Evolutionary conservation across 176 grass and related monocot species (phyloP), one percentile per base, ranked within the genome.

Genomic region (sorghum (Sorghum bicolor)): DNA sequence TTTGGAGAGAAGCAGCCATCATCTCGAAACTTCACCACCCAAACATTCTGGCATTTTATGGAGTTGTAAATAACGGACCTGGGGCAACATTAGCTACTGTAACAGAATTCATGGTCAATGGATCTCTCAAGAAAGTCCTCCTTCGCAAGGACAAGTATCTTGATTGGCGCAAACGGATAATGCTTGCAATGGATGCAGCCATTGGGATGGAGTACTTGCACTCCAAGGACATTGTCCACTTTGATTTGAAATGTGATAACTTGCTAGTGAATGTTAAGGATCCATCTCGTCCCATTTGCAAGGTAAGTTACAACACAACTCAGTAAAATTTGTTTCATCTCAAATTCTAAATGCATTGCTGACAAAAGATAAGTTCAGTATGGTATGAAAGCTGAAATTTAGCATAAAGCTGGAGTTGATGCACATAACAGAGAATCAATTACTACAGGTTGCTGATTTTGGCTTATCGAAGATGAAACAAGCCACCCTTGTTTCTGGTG

Each of bases 221-320:
- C 78, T 91, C 96, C 36, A 98, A 91, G 87, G 81, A 91, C 45
- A 83, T 93, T 74, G 89, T 98, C 62, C 96, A 98, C 81, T 98
- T 98, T 33, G 96, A 98, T 90, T 78, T 98, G 82, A 98, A 98
- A 86, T 95, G 96, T n/a, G 96, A 98, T 86, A 98, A 95, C 79
- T 82, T 98, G 72, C 84, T 98, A 30, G 96, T 98, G 68, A 98
- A 95, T 87, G 74, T 98, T 63, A 98, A 93, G 79, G 96, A 98
- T 65, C 87, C 75, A 20, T 90, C 85, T 4, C 82, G 93, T 61
- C 96, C 96, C 43, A 98, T 95, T 84, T 98, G 96, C 90, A 98
- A 98, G 89, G 93, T 92, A 94, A 66, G 67, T 20, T 44, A 15
- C 40, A 20, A 37, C 41, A 15, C 48, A 15, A 44, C 41, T 85